Evolutionary conservation across 2,329 filamentous ascomycete genomes (phyloP).

Genomic region (Beauveria australis): DNA sequence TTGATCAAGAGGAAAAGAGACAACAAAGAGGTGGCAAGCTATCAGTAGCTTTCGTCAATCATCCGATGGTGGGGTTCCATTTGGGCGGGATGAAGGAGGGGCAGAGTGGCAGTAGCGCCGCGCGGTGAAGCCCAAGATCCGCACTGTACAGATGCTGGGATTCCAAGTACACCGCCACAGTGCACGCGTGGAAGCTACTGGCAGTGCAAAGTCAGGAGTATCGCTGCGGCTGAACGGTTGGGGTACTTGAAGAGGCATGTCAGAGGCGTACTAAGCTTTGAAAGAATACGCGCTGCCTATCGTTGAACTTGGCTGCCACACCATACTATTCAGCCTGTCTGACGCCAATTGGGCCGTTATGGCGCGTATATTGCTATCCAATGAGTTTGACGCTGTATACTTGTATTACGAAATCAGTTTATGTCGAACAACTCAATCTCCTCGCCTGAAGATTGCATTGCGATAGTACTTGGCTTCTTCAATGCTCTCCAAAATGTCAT

Average conservation of each 20-base stretch:
- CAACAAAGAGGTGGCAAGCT: slow-evolving; percentile 5
- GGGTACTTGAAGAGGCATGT: not conserved
- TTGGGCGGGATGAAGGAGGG: slow-evolving; percentile 9
- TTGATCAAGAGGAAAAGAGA: slow-evolving; percentile 16
- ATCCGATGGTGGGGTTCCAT: slow-evolving; percentile 9
- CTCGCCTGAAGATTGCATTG: slow-evolving; percentile 51
- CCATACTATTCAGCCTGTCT: not conserved
- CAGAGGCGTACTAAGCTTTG: not conserved
- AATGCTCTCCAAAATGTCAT: slow-evolving; percentile 94
- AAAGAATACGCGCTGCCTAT: not conserved
- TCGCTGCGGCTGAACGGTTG: not conserved
- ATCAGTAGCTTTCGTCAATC: slow-evolving; percentile 8
- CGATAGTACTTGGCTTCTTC: slow-evolving; percentile 81
- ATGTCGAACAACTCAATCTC: not conserved
- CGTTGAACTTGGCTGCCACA: not conserved
- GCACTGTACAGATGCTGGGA: slow-evolving; percentile 4
- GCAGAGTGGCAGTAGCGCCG: not conserved
- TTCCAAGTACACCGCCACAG: slow-evolving; percentile 4
- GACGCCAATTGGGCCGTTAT: not conserved
- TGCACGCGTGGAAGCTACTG: slow-evolving; percentile 4
- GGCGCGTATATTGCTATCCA: not conserved
- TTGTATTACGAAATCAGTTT: not conserved
- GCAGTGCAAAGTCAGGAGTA: not conserved
- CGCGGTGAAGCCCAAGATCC: slow-evolving; percentile 3
- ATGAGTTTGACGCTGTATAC: not conserved